These are phyloP conservation scores for Ilex aquifolium DNA, from an alignment of 257 asterid species.

Conservation along the genomic window DNA sequence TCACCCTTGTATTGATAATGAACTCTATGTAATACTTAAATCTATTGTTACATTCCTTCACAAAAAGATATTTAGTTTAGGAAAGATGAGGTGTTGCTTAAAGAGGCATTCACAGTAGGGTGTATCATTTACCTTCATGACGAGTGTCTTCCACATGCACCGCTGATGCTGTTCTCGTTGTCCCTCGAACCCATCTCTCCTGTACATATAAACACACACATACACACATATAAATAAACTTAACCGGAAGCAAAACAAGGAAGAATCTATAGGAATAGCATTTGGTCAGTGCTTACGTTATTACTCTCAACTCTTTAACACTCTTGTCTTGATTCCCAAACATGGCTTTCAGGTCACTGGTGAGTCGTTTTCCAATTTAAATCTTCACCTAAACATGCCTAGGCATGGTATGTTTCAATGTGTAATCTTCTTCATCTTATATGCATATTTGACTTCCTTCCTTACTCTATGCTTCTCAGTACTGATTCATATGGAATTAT, in stretches of 20 bases:
- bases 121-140: constrained; percentile 5
- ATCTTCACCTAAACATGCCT: too few species aligned
- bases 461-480: too few species aligned
- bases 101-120: constrained; percentile 17
- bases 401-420: background rate
- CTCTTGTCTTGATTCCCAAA: background rate
- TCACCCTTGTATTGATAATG: too few species aligned
- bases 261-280: background rate
- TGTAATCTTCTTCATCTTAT: background rate
- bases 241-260: too few species aligned
- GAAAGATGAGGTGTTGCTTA: constrained; percentile 18
- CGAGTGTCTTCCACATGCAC: constrained; percentile 12
- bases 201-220: background rate
- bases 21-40: too few species aligned
- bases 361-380: background rate
- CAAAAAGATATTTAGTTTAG: background rate
- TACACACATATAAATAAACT: background rate
- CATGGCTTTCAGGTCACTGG: background rate
- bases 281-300: background rate
- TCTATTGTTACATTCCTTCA: too few species aligned
- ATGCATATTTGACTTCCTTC: too few species aligned
- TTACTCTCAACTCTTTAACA: background rate
- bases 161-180: background rate
- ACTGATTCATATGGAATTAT: too few species aligned
- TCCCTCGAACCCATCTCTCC: constrained; percentile 12